Evolutionary conservation across 2,329 filamentous ascomycete species (phyloP), one percentile per base, ranked within the genome.

Genomic region (Triangularia setosa): DNA sequence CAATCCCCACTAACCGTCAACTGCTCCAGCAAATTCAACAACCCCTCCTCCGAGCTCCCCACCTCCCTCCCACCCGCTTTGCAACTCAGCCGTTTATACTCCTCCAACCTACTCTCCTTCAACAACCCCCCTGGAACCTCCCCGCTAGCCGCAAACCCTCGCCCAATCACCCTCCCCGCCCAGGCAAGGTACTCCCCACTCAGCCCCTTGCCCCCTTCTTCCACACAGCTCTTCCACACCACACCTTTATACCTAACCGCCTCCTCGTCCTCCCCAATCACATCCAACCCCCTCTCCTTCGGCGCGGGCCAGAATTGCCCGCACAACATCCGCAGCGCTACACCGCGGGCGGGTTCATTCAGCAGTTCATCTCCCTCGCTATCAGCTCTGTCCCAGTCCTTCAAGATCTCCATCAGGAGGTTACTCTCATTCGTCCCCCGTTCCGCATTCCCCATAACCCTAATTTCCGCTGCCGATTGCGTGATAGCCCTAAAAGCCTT

Each of bases 131-230:
- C 74, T 16, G 87, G 85, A 5, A 92, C 83, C 62, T 86, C 81
- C 1, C 93, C 93, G 27, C 87, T 91, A 16, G 90, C 85, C 44
- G 90, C 88, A 76, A 93, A 98, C 0, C 92, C 89, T 73, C 92
- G 86, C 7, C 96, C 95, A 54, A 98, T 81, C 1, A 93, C 90
- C 67, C 89, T 85, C 2, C 91, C 93, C 54, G 91, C 90, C 96
- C 96, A 99, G 0, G 91, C 79, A 0, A 92, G 79, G 73, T 95
- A 97, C 16, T 87, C 84, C 25, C 84, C 79, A 63, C 87, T 90
- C 16, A 89, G 80, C 1, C 84, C 79, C 40, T 83, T 80, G 16
- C 40, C 40, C 4, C 24, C 23, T 8, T 55, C 25, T n/a, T 84
- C 81, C 64, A 85, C 82, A 69, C 92, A 90, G 52, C 90, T 93